Percentiles rank a stretch among this genome's conserved stretches.
Conservation (phyloP, 495 filamentous ascomycete genomes). For the Penicillium cosmopolitanum region DNA sequence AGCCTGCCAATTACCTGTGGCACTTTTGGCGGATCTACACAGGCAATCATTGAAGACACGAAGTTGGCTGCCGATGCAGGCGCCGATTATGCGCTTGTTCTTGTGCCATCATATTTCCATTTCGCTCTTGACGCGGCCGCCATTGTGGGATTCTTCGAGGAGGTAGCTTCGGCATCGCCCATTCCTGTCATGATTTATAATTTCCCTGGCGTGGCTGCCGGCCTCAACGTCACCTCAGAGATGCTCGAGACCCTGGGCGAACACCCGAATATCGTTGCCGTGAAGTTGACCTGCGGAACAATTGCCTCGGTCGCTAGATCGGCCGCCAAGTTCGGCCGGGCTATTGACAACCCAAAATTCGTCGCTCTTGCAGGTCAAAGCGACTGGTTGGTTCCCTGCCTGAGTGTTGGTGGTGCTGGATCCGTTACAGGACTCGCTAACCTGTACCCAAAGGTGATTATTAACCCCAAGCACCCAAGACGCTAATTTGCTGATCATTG, state of each 20-base stretch:
- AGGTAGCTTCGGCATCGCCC: conserved; percentile 70
- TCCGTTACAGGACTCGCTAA: conserved; percentile 14
- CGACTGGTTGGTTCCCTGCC: conserved; percentile 15
- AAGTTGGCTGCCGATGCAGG: conserved; percentile 46
- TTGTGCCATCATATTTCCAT: conserved; percentile 76
- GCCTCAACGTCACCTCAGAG: conserved; percentile 62
- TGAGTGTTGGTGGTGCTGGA: conserved; percentile 16
- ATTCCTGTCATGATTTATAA: conserved; percentile 86
- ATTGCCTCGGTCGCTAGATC: conserved; percentile 17
- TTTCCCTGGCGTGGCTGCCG: conserved; percentile 72
- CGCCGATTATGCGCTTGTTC: conserved; percentile 76
- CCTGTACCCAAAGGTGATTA: conserved; percentile 14
- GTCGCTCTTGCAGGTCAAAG: conserved; percentile 17
- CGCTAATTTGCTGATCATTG: neutral
- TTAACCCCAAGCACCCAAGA: neutral
- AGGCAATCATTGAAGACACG: conserved; percentile 18
- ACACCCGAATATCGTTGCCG: conserved; percentile 16
- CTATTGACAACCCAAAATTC: conserved; percentile 4
- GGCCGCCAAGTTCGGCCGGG: conserved; percentile 13
- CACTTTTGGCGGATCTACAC: conserved; percentile 16
- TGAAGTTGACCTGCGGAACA: conserved; percentile 17
- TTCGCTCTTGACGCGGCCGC: conserved; percentile 56
- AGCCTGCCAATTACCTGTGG: conserved; percentile 35
- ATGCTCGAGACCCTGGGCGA: conserved; percentile 17
- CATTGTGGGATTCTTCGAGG: conserved; percentile 67